These are phyloP conservation scores for Iberis pinnata DNA, from an alignment of 345 rosid species.

Conservation along the genomic window DNA sequence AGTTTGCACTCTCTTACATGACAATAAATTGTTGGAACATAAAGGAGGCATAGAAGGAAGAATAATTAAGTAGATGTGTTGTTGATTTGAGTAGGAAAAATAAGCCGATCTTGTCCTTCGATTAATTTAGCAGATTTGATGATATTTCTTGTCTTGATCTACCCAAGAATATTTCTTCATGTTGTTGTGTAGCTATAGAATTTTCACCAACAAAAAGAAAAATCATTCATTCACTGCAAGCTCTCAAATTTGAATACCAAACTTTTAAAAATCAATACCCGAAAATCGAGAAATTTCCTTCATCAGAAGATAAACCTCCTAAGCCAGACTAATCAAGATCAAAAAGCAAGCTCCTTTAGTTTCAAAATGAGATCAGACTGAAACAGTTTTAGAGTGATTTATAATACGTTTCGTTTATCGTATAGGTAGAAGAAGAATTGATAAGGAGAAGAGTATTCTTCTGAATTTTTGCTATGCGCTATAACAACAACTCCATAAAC, in stretches of 20 bases:
- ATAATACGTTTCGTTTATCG: slow-evolving; percentile 83
- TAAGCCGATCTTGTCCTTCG: slow-evolving; percentile 70
- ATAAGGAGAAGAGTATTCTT: slow-evolving; percentile 82
- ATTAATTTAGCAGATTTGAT: slow-evolving; percentile 65
- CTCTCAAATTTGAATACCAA: neutral
- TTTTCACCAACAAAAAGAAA: slow-evolving; percentile 1
- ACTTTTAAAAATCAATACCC: slow-evolving; percentile 40
- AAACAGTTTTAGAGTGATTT: slow-evolving; percentile 13
- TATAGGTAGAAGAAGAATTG: slow-evolving; percentile 89
- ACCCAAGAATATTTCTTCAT: slow-evolving; percentile 68
- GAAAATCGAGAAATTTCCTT: slow-evolving; percentile 88
- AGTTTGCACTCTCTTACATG: neutral
- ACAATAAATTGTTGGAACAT: slow-evolving; percentile 7
- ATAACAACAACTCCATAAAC: slow-evolving; percentile 89
- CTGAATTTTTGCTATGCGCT: slow-evolving; percentile 79
- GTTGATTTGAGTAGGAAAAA: slow-evolving; percentile 43
- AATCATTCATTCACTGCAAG: neutral
- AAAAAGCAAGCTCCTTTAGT: slow-evolving; percentile 6
- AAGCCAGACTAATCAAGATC: slow-evolving; percentile 52
- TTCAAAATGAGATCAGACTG: neutral
- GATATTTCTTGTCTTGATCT: slow-evolving; percentile 74
- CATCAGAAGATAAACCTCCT: slow-evolving; percentile 90
- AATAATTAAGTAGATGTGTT: slow-evolving; percentile 23
- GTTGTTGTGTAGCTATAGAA: slow-evolving; percentile 51
- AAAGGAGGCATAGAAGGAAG: neutral